These are phyloP conservation scores for Kuraishia borneana DNA, from an alignment of 805 yeast genomes.

Conservation along the genomic window DNA sequence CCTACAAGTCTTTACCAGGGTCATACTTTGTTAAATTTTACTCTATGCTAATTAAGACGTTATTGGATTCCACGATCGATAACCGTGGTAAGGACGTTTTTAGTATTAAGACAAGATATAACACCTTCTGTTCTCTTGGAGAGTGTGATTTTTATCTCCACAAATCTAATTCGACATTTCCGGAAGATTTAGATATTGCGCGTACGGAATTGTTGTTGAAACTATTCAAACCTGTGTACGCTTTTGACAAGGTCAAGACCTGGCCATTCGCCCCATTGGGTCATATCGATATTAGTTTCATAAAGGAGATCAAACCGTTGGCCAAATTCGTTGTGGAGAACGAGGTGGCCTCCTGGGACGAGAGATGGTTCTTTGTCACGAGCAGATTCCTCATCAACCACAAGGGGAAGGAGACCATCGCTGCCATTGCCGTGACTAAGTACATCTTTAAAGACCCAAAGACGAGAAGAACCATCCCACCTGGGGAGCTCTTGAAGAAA, in stretches of 20 bases:
- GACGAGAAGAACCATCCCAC: conserved; percentile 60
- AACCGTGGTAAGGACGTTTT: conserved; percentile 22
- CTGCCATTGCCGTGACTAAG: conserved; percentile 57
- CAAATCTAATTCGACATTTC: conserved; percentile 81
- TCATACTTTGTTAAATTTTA: conserved; percentile 59
- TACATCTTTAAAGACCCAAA: conserved; percentile 63
- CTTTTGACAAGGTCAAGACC: conserved; percentile 14
- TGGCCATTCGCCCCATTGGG: conserved; percentile 72
- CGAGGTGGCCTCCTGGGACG: conserved; percentile 70
- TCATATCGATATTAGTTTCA: conserved; percentile 53
- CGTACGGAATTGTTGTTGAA: conserved; percentile 52
- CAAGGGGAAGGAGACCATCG: conserved; percentile 17
- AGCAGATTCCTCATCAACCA: conserved; percentile 41
- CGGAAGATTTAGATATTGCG: conserved; percentile 69
- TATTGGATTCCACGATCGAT: conserved; percentile 6
- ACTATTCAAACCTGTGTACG: conserved; percentile 46
- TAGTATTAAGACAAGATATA: conserved; percentile 23
- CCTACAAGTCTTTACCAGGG: conserved; percentile 58
- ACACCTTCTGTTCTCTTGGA: conserved; percentile 56
- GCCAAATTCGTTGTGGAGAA: conserved; percentile 43
- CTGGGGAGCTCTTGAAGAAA: conserved; percentile 42
- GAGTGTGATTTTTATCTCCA: conserved; percentile 85
- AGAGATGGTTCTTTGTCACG: conserved; percentile 72
- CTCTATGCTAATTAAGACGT: conserved; percentile 25
- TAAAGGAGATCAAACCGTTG: conserved; percentile 65